Conservation (phyloP, 306 rosid species). For the Cicer judaicum region DNA sequence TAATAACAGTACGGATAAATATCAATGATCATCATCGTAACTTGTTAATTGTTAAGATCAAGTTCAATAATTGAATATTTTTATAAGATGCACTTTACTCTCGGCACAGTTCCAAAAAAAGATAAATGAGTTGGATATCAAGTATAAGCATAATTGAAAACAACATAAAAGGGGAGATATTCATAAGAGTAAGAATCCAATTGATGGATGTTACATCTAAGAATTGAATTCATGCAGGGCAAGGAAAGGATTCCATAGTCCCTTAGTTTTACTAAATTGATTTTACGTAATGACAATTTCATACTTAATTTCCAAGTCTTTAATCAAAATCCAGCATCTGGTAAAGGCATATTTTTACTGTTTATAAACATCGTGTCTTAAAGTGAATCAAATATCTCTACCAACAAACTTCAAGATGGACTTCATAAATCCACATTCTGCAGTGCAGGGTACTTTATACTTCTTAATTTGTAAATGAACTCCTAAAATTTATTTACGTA, state of each 20-base stretch:
- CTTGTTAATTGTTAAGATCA: neutral
- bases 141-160: neutral
- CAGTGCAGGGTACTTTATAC: conserved; percentile 18
- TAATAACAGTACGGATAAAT: neutral
- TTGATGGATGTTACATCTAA: neutral
- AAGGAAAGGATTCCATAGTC: conserved; percentile 21
- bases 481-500: neutral
- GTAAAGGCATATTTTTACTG: neutral
- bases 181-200: neutral
- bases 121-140: neutral
- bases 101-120: neutral
- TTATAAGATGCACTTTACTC: conserved; percentile 1
- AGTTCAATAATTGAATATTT: conserved; percentile 16
- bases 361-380: neutral
- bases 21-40: neutral
- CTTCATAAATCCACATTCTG: conserved; percentile 10
- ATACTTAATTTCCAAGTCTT: neutral
- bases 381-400: neutral
- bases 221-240: neutral
- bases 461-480: neutral
- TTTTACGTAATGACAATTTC: neutral
- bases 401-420: conserved; percentile 13
- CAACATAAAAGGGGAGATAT: neutral
- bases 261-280: conserved; percentile 7
- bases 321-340: conserved; percentile 25